Conservation (phyloP, 2,329 filamentous ascomycete genomes). For the Colletotrichum orchidophilum region DNA sequence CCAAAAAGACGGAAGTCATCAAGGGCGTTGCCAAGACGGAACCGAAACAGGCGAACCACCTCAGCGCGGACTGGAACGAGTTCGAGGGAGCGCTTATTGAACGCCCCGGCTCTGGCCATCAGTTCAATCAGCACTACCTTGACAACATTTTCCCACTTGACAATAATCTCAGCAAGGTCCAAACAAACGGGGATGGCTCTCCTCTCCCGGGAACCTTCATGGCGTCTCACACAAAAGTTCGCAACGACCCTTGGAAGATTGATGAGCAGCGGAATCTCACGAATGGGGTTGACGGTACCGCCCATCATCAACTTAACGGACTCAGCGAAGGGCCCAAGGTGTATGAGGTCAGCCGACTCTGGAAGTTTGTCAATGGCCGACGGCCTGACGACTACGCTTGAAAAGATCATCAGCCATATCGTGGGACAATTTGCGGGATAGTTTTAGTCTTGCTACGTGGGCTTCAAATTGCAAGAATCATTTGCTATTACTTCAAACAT, state of each 20-base stretch:
- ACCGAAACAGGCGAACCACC: background rate
- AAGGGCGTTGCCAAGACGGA: background rate
- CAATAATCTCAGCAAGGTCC: background rate
- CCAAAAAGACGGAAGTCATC: background rate
- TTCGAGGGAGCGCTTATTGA: slow-evolving; percentile 67
- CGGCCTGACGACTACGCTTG: background rate
- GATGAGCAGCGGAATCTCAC: slow-evolving; percentile 1
- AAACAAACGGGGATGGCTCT: slow-evolving; percentile 4
- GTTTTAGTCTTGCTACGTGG: no score
- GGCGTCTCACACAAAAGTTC: background rate
- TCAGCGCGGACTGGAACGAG: slow-evolving; percentile 37
- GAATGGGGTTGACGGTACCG: background rate
- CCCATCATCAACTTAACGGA: slow-evolving; percentile 2
- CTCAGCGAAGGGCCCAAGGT: slow-evolving; percentile 6
- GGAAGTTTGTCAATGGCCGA: slow-evolving; percentile 20
- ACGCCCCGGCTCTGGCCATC: slow-evolving; percentile 63
- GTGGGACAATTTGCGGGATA: background rate
- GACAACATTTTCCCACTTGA: slow-evolving; percentile 65
- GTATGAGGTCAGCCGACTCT: slow-evolving; percentile 27
- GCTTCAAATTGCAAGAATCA: no score
- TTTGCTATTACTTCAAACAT: no score
- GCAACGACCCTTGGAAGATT: slow-evolving; percentile 23
- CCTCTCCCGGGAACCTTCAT: slow-evolving; percentile 3
- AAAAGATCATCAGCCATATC: accelerated
- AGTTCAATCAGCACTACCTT: slow-evolving; percentile 69